A percentile compares a stretch with the other conserved stretches of the same genome.
These are phyloP conservation scores for Suhomyces chickasaworum DNA, from an alignment of 1,139 yeast genomes.

Conservation along the genomic window DNA sequence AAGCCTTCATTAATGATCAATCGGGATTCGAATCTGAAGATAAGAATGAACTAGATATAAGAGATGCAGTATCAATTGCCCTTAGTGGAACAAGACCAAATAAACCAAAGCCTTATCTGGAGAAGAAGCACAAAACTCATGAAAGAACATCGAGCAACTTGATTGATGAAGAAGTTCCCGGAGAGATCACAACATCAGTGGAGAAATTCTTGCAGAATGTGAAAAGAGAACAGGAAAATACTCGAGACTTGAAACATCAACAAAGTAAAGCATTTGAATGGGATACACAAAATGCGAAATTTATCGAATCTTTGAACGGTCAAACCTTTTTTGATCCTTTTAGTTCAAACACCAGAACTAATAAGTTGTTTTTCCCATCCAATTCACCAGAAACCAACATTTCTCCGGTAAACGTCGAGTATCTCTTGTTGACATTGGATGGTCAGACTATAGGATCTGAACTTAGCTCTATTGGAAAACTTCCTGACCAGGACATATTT, in stretches of 20 bases:
- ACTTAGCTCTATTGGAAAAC: constrained; percentile 44
- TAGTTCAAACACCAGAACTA: background rate
- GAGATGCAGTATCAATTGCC: constrained; percentile 28
- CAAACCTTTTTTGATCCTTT: constrained; percentile 53
- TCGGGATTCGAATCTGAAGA: constrained; percentile 11
- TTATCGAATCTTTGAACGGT: constrained; percentile 44
- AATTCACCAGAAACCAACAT: background rate
- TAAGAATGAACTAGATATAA: constrained; percentile 21
- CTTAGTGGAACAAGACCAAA: constrained; percentile 14
- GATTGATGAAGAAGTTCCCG: constrained; percentile 1
- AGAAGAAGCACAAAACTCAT: constrained; percentile 1
- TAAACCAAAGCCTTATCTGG: background rate
- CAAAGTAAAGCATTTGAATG: constrained; percentile 58
- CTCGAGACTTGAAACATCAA: constrained; percentile 49
- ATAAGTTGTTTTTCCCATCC: constrained; percentile 11
- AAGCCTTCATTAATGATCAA: constrained; percentile 13
- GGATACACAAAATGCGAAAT: constrained; percentile 37
- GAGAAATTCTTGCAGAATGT: constrained; percentile 48
- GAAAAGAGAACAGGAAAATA: constrained; percentile 36
- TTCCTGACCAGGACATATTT: constrained; percentile 47
- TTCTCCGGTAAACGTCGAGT: constrained; percentile 29
- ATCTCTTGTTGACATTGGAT: constrained; percentile 46
- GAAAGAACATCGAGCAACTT: background rate
- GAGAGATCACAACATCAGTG: constrained; percentile 18
- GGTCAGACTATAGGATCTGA: constrained; percentile 43